A percentile compares a stretch with the other conserved stretches of the same genome.
These are phyloP conservation scores for maize (Zea mays) DNA, from an alignment of 176 grass and related monocot species.

Conservation along the genomic window DNA sequence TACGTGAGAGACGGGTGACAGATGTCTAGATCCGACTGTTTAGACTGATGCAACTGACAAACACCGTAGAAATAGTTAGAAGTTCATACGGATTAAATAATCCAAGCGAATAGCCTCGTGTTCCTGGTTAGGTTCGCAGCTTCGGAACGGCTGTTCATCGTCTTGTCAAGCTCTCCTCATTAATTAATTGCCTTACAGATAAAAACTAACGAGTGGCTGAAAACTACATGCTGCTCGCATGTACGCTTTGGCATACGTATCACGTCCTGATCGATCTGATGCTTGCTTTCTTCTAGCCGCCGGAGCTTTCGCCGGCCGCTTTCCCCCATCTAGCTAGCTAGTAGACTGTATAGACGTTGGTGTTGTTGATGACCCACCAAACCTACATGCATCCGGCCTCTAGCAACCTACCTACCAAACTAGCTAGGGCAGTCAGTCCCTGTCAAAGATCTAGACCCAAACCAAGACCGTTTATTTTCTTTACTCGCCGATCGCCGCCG, in stretches of 20 bases:
- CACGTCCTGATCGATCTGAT: neutral
- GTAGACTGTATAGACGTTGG: neutral
- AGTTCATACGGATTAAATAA: too few species aligned
- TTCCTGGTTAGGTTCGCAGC: too few species aligned
- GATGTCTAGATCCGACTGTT: too few species aligned
- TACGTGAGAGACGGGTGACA: too few species aligned
- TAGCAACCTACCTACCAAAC: too few species aligned
- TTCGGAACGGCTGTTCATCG: too few species aligned
- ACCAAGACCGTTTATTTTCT: neutral
- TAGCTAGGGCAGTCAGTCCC: neutral
- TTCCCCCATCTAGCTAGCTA: neutral
- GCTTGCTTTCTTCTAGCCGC: neutral
- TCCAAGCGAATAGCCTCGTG: too few species aligned
- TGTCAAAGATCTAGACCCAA: slow-evolving; percentile 1
- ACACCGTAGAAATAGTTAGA: too few species aligned
- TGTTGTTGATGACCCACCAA: neutral
- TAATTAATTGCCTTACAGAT: neutral
- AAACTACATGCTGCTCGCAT: neutral
- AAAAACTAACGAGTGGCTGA: neutral
- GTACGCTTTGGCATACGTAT: neutral
- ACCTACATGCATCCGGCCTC: neutral
- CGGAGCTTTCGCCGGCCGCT: neutral
- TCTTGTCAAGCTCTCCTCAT: too few species aligned
- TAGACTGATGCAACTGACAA: too few species aligned
- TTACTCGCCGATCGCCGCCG: neutral